Evolutionary conservation across 306 rosid genomes (phyloP).

Genomic region (Vicia villosa): DNA sequence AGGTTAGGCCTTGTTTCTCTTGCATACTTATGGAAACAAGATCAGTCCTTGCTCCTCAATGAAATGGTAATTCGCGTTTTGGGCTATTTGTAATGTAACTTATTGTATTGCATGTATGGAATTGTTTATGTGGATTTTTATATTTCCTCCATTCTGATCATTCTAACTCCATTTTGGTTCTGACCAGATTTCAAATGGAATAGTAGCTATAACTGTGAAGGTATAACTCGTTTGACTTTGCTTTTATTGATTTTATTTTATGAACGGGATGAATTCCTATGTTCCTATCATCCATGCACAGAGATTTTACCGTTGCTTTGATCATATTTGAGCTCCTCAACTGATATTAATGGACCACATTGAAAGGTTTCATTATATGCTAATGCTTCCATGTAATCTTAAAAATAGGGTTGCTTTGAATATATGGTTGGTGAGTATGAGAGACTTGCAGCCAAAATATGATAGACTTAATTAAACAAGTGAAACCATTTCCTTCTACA

Average conservation of each 20-base stretch:
- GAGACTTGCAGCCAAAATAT: constrained; percentile 12
- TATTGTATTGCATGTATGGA: constrained; percentile 15
- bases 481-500: constrained; percentile 29
- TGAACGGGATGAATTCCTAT: constrained; percentile 1
- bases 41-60: constrained; percentile 88
- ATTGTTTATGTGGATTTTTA: background rate
- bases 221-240: constrained; percentile 47
- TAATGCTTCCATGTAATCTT: constrained; percentile 26
- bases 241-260: constrained; percentile 19
- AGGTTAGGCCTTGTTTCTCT: constrained; percentile 99
- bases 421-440: constrained; percentile 13
- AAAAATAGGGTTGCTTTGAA: constrained; percentile 29
- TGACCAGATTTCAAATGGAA: constrained; percentile 76
- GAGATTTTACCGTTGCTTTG: constrained; percentile 24
- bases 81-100: constrained; percentile 25
- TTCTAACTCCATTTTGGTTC: constrained; percentile 36
- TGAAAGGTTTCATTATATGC: constrained; percentile 28
- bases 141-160: constrained; percentile 12
- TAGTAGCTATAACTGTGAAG: constrained; percentile 87
- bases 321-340: constrained; percentile 14
- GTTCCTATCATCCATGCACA: constrained; percentile 8
- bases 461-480: background rate
- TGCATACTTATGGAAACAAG: constrained; percentile 96
- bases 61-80: constrained; percentile 75
- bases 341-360: constrained; percentile 27